Base-by-base conservation (phyloP, 768 basidiomycete species). In the Paxillus involutus region DNA sequence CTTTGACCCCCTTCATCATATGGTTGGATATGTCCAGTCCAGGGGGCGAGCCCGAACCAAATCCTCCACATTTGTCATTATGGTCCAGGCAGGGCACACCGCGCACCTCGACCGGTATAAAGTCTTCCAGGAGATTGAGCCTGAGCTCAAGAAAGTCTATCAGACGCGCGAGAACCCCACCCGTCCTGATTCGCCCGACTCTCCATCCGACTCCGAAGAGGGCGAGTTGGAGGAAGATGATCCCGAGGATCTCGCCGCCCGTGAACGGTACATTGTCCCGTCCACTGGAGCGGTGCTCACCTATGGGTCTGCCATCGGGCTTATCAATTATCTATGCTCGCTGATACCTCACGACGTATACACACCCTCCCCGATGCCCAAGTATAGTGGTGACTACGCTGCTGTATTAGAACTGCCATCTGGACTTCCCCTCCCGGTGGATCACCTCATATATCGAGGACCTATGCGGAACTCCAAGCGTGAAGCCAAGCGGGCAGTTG, bases 11-110 rank as follows among this genome's bases (percentile, higher is more conserved):
- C 74, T 94, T 8, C 81, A 87, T 39, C 90, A 92, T 56, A 85
- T 94, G 81, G 85, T 88, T 17, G 88, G 87, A 46, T 95, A 95
- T 60, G 82, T 95, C 40, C 94, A 96, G 67, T 93, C 90, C 17
- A 84, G 94, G 26, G 94, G 94, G 37, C 80, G 94, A 12, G 93
- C 94, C 0, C 78, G 94, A 44, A 87, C 85, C 55, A 81, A 82
- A 52, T 75, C 80, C 0, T 92, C 92, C 1, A 86, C 83, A 2
- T 95, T 90, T 60, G 75, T 94, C 42, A 78, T 94, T 30, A 88
- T 96, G 90, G 77, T 91, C 16, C 82, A 85, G 56, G 73, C 86
- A 55, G 80, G 81, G 47, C 77, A 86, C 45, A 65, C 72, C 1
- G 71, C 73, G 2, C 81, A 86, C 51, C 69, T 86, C 2, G 74